A percentile compares a stretch with the other conserved stretches of the same genome.
These are phyloP conservation scores for Pouteria glomerata DNA, from an alignment of 148 eudicot species.

Conservation along the genomic window DNA sequence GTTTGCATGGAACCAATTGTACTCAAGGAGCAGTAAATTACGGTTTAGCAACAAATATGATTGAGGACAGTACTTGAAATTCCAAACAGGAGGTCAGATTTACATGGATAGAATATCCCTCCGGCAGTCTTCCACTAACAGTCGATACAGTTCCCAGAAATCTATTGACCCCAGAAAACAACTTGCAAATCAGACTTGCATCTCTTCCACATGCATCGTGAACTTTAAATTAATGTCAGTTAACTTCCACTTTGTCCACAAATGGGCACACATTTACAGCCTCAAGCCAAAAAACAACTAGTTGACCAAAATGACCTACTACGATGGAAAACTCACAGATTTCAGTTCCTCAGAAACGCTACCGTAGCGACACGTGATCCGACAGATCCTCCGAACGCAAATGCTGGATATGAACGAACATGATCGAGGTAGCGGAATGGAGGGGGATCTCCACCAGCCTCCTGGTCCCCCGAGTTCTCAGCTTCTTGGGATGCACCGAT, in stretches of 20 bases:
- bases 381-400: conserved; percentile 91
- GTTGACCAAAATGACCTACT: neutral
- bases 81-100: neutral
- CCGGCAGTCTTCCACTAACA: neutral
- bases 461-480: conserved; percentile 34
- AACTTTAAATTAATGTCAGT: neutral
- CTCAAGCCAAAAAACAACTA: conserved; percentile 9
- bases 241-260: neutral
- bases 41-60: no score
- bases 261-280: neutral
- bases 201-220: neutral
- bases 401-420: conserved; percentile 82
- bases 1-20: no score
- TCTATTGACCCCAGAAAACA: neutral
- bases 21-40: no score
- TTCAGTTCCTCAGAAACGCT: conserved; percentile 72
- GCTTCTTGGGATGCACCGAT: conserved; percentile 27
- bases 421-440: conserved; percentile 76
- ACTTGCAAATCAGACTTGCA: conserved; percentile 1
- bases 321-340: neutral
- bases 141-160: neutral
- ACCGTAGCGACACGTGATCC: conserved; percentile 94
- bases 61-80: no score
- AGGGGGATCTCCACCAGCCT: conserved; percentile 24
- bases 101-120: neutral